phyloP scores from a whole-genome alignment of 768 basidiomycete genomes.

The Sporobolomyces pararoseus region DNA sequence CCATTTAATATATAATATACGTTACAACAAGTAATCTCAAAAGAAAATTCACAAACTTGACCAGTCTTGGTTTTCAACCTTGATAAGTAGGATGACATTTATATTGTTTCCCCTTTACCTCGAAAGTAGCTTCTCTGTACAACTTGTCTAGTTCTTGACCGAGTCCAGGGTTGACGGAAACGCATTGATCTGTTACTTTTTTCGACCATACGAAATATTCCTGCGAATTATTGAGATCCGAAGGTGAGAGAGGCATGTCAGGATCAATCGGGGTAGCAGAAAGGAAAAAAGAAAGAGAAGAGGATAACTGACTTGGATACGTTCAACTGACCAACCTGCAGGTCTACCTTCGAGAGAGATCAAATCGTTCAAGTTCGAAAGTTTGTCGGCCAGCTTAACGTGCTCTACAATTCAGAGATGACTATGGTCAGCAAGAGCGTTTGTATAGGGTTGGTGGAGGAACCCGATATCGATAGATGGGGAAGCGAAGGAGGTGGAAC shows the following conservation, averaged over 20 bases:
- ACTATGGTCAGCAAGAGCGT: background rate
- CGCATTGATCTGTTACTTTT: slow-evolving; percentile 29
- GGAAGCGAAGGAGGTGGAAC: background rate
- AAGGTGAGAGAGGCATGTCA: background rate
- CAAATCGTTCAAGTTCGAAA: slow-evolving; percentile 36
- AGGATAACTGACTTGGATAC: slow-evolving; percentile 22
- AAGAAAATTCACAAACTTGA: too few relatives aligned
- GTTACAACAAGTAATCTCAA: too few relatives aligned
- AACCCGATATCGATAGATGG: too few relatives aligned
- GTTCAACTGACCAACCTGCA: slow-evolving; percentile 2
- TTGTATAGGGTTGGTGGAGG: too few relatives aligned
- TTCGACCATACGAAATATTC: slow-evolving; percentile 36
- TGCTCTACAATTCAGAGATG: slow-evolving; percentile 6
- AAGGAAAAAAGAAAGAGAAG: too few relatives aligned
- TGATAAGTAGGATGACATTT: slow-evolving; percentile 25
- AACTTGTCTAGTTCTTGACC: slow-evolving; percentile 27
- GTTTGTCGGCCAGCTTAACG: slow-evolving; percentile 41
- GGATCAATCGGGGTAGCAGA: too few relatives aligned
- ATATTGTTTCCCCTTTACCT: slow-evolving; percentile 4
- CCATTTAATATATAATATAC: too few relatives aligned
- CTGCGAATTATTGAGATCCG: background rate
- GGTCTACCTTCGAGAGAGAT: slow-evolving; percentile 12
- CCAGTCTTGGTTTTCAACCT: background rate
- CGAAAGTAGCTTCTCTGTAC: slow-evolving; percentile 18
- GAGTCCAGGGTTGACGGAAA: slow-evolving; percentile 29